Conservation (phyloP, 805 yeast genomes). For the Candida odintsovae region DNA sequence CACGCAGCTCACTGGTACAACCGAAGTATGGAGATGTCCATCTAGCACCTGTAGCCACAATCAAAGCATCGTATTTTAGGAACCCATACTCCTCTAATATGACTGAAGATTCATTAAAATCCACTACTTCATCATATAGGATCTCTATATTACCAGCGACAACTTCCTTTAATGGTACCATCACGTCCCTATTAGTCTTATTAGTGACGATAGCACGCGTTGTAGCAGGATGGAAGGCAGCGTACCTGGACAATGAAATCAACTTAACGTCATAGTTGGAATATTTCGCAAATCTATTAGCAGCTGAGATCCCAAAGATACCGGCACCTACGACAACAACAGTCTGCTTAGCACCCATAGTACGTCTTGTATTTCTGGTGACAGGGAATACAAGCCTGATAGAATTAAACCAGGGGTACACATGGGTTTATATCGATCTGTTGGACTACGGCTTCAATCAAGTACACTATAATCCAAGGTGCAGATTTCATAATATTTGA, state of each 20-base stretch:
- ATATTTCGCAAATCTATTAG: conserved; percentile 14
- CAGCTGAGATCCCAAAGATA: conserved; percentile 16
- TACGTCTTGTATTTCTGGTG: too few species aligned
- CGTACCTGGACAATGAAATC: conserved; percentile 12
- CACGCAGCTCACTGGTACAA: conserved; percentile 9
- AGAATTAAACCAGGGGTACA: too few species aligned
- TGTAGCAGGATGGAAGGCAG: conserved; percentile 10
- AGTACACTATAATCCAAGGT: too few species aligned
- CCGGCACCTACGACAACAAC: conserved; percentile 22
- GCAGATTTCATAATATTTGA: too few species aligned
- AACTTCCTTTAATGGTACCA: conserved; percentile 16
- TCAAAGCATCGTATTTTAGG: conserved; percentile 19
- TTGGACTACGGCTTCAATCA: too few species aligned
- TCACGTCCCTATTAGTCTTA: conserved; percentile 10
- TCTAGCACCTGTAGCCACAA: conserved; percentile 27
- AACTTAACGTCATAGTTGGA: conserved; percentile 9
- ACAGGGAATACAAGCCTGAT: too few species aligned
- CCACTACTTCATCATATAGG: conserved; percentile 15
- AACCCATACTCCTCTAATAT: conserved; percentile 7
- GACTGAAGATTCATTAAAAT: conserved; percentile 16
- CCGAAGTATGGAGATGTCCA: conserved; percentile 26
- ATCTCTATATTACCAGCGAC: conserved; percentile 18
- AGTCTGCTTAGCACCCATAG: conserved; percentile 2
- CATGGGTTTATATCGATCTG: too few species aligned
- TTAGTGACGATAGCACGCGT: conserved; percentile 17